Evolutionary conservation across 257 asterid genomes (phyloP).

Genomic region (Lycium barbarum): DNA sequence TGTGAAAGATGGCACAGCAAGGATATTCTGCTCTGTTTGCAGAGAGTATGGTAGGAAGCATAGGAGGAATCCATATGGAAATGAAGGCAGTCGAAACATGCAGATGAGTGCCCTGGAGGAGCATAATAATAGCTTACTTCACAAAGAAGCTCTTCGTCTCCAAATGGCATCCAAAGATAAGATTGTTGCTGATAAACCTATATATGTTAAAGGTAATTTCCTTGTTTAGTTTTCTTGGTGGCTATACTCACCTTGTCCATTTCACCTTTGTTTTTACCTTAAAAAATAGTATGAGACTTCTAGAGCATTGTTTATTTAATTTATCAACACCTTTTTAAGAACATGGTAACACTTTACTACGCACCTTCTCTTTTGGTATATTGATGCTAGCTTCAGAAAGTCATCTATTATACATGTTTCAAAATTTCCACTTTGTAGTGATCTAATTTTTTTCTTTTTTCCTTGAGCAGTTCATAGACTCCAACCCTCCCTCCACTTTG

Average conservation of each 20-base stretch:
- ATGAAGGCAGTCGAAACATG: slow-evolving; percentile 99
- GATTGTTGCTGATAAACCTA: slow-evolving; percentile 80
- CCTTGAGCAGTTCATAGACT: slow-evolving; percentile 17
- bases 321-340: slow-evolving; percentile 11
- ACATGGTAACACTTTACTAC: background rate
- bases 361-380: background rate
- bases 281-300: slow-evolving; percentile 8
- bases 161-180: slow-evolving; percentile 98
- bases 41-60: slow-evolving; percentile 98
- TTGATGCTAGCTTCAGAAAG: background rate
- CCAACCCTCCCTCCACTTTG: background rate
- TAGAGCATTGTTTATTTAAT: slow-evolving; percentile 1
- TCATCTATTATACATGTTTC: background rate
- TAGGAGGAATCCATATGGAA: slow-evolving; percentile 97
- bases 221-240: background rate
- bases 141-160: slow-evolving; percentile 97
- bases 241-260: slow-evolving; percentile 19
- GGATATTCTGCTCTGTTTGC: slow-evolving; percentile 97
- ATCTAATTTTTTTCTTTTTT: slow-evolving; percentile 5
- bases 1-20: slow-evolving; percentile 89
- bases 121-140: slow-evolving; percentile 98
- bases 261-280: slow-evolving; percentile 10
- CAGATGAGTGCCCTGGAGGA: slow-evolving; percentile 99
- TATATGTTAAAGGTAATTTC: slow-evolving; percentile 83
- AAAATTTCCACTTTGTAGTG: slow-evolving; percentile 4